A percentile compares a stretch with the other conserved stretches of the same genome.
phyloP scores from a whole-genome alignment of 768 basidiomycete genomes.

The Amanita subjunquillea region DNA sequence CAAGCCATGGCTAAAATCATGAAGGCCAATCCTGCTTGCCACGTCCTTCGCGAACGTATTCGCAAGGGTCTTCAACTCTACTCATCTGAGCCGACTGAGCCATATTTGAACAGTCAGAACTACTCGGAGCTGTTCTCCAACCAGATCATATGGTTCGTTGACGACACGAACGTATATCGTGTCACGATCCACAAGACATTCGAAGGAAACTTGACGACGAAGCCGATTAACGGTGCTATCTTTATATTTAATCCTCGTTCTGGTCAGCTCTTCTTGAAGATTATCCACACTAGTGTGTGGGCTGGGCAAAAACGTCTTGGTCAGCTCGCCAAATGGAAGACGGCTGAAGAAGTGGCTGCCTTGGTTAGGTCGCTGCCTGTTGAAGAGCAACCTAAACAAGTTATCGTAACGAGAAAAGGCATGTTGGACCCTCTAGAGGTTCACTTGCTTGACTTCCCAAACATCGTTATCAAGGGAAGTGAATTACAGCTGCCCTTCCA shows the following conservation, averaged over 20 bases:
- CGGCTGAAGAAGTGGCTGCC: constrained; percentile 99
- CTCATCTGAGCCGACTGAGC: constrained; percentile 98
- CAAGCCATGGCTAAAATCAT: constrained; percentile 99
- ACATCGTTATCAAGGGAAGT: constrained; percentile 99
- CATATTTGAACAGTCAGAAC: constrained; percentile 97
- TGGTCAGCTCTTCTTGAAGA: constrained; percentile 95
- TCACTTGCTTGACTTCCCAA: constrained; percentile 98
- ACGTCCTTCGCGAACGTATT: constrained; percentile 97
- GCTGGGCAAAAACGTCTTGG: constrained; percentile 99
- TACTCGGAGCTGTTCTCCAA: constrained; percentile 96
- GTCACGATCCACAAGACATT: constrained; percentile 99
- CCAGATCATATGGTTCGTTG: constrained; percentile 99
- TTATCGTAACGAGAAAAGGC: constrained; percentile 99
- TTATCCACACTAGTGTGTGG: constrained; percentile 99
- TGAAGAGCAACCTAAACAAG: constrained; percentile 99
- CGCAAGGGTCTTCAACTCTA: constrained; percentile 97
- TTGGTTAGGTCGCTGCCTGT: constrained; percentile 96
- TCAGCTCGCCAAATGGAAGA: constrained; percentile 99
- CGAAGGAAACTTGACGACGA: constrained; percentile 98
- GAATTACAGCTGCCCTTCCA: constrained; percentile 99
- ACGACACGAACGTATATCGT: constrained; percentile 99
- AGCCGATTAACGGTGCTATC: constrained; percentile 96
- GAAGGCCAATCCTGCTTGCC: constrained; percentile 98
- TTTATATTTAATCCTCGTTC: constrained; percentile 99
- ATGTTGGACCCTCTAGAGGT: constrained; percentile 99